A percentile compares a stretch with the other conserved stretches of the same genome.
phyloP scores from a whole-genome alignment of 2,329 filamentous ascomycete species.

The Ambrosiella cleistominuta region DNA sequence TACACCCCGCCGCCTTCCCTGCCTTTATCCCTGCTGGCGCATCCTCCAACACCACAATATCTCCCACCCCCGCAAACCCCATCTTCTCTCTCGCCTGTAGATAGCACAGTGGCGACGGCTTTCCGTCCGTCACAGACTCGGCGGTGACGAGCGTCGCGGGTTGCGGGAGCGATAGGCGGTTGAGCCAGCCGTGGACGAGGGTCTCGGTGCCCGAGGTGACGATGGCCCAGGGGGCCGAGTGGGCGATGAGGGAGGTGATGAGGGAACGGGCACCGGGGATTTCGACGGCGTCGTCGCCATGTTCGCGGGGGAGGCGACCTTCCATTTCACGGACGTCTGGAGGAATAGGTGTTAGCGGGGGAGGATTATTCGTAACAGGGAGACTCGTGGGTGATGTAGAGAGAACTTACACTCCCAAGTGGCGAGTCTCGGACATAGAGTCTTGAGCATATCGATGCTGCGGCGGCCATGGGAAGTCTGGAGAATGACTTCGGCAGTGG shows the following conservation, averaged over 20 bases:
- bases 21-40: slow-evolving; percentile 69
- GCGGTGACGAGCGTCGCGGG: slow-evolving; percentile 55
- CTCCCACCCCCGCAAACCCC: slow-evolving; percentile 28
- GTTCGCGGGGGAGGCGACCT: slow-evolving; percentile 55
- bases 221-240: slow-evolving; percentile 63
- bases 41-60: slow-evolving; percentile 69
- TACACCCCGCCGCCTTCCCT: slow-evolving; percentile 73
- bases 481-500: slow-evolving; percentile 70
- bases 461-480: slow-evolving; percentile 81
- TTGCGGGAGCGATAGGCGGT: slow-evolving; percentile 43
- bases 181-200: slow-evolving; percentile 56
- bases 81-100: slow-evolving; percentile 47
- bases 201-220: slow-evolving; percentile 56
- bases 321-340: slow-evolving; percentile 67
- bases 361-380: neutral
- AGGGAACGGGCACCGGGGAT: slow-evolving; percentile 67
- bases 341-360: neutral
- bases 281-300: slow-evolving; percentile 63
- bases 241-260: slow-evolving; percentile 45
- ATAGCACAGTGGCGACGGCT: slow-evolving; percentile 64
- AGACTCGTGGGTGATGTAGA: neutral
- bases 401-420: slow-evolving; percentile 71
- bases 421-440: slow-evolving; percentile 68
- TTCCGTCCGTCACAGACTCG: slow-evolving; percentile 57
- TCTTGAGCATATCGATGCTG: slow-evolving; percentile 67